phyloP scores from a whole-genome alignment of 208 protist species.

The Herpetomonas muscarum region DNA sequence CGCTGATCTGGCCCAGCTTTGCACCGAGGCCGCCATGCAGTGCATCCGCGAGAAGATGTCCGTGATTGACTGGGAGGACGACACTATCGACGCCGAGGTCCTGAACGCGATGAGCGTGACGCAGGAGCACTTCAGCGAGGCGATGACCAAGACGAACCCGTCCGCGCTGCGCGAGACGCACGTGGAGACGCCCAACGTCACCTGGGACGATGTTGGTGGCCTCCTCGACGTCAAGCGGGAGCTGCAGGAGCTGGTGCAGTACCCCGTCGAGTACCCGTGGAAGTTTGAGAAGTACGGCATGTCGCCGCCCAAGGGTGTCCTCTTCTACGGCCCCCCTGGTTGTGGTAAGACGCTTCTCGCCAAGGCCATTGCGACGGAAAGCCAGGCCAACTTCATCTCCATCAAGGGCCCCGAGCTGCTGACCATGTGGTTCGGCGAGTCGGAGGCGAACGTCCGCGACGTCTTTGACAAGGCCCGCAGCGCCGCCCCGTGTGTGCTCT shows the following conservation, averaged over 20 bases:
- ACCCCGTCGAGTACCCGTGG: slow-evolving; percentile 99
- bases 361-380: slow-evolving; percentile 98
- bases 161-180: slow-evolving; percentile 99
- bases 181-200: slow-evolving; percentile 99
- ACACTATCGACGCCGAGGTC: slow-evolving; percentile 98
- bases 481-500: slow-evolving; percentile 99
- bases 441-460: slow-evolving; percentile 99
- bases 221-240: slow-evolving; percentile 98
- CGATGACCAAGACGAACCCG: slow-evolving; percentile 96
- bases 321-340: slow-evolving; percentile 99
- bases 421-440: slow-evolving; percentile 99
- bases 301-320: slow-evolving; percentile 96
- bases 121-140: slow-evolving; percentile 98
- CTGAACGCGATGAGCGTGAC: slow-evolving; percentile 98
- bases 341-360: slow-evolving; percentile 99
- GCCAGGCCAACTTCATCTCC: slow-evolving; percentile 99
- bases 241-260: slow-evolving; percentile 99
- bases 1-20: slow-evolving; percentile 98
- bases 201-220: slow-evolving; percentile 99
- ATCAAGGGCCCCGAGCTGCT: slow-evolving; percentile 99
- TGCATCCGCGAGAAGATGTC: slow-evolving; percentile 99
- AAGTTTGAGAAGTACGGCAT: slow-evolving; percentile 99
- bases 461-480: slow-evolving; percentile 99
- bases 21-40: slow-evolving; percentile 99
- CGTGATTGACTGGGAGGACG: slow-evolving; percentile 99